Percentiles rank a stretch among this genome's conserved stretches.
Conservation (phyloP, 192 early-diverging fungal genomes). For the Polychytrium aggregatum region DNA sequence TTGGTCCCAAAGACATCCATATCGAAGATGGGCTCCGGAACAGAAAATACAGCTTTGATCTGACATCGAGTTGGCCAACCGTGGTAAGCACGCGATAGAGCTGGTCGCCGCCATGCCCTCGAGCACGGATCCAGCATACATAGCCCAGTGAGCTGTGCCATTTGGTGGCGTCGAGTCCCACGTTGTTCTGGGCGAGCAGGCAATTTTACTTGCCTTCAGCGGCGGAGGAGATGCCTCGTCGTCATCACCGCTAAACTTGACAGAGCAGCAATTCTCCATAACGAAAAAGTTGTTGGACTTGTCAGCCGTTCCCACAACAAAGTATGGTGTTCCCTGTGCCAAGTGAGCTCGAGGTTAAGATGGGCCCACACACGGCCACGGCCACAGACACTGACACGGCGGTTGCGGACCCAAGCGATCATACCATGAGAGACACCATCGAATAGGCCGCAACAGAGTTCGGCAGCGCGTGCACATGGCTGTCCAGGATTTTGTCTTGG, state of each 20-base stretch:
- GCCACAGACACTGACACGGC: too few relatives aligned
- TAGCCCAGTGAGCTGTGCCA: background rate
- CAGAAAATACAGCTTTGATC: conserved; percentile 28
- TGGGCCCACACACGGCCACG: too few relatives aligned
- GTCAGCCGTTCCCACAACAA: conserved; percentile 26
- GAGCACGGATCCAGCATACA: background rate
- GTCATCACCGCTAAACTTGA: background rate
- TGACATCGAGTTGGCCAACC: conserved; percentile 6
- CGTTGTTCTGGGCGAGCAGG: too few relatives aligned
- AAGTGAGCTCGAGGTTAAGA: too few relatives aligned
- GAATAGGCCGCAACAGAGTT: too few relatives aligned
- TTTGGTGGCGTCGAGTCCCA: background rate
- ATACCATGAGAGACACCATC: too few relatives aligned
- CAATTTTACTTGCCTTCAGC: background rate
- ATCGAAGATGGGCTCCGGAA: conserved; percentile 23
- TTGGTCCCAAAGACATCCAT: conserved; percentile 18
- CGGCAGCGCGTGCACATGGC: too few relatives aligned
- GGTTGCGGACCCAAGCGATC: too few relatives aligned
- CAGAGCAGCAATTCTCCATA: conserved; percentile 12
- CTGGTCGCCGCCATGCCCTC: background rate
- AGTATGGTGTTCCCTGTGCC: conserved; percentile 24
- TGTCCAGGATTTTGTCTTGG: too few relatives aligned
- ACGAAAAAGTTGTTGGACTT: conserved; percentile 28
- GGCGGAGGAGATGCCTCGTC: background rate
- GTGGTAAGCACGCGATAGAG: background rate